These are phyloP conservation scores for Erysimum cheiri DNA, from an alignment of 441 rosid species.

Conservation along the genomic window DNA sequence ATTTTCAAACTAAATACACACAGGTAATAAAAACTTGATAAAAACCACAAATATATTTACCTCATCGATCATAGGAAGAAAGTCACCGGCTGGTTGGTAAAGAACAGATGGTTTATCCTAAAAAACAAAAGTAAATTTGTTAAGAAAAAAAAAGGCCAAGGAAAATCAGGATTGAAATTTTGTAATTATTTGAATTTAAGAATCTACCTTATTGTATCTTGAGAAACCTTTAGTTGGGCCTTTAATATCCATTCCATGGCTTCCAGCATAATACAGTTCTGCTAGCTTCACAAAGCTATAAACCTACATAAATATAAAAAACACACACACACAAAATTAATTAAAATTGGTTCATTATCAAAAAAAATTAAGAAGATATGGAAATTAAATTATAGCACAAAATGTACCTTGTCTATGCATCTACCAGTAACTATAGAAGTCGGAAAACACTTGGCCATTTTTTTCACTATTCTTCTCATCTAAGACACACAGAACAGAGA, in stretches of 20 bases:
- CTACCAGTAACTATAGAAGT: conserved; percentile 79
- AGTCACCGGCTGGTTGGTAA: conserved; percentile 69
- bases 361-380: neutral
- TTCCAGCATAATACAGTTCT: conserved; percentile 70
- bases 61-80: conserved; percentile 74
- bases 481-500: conserved; percentile 13
- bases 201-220: conserved; percentile 47
- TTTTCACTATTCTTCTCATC: conserved; percentile 71
- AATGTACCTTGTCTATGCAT: conserved; percentile 74
- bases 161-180: neutral
- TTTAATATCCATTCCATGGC: conserved; percentile 85
- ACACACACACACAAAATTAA: neutral
- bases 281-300: conserved; percentile 61
- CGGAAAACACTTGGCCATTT: conserved; percentile 59
- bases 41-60: conserved; percentile 32
- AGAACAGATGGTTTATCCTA: conserved; percentile 54
- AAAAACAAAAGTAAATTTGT: neutral
- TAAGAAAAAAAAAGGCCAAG: neutral
- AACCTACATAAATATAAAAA: conserved; percentile 3
- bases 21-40: neutral
- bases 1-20: neutral
- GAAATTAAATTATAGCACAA: neutral
- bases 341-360: neutral
- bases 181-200: neutral
- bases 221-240: conserved; percentile 59